A percentile compares a stretch with the other conserved stretches of the same genome.
These are phyloP conservation scores for Magnolia sinica DNA, from an alignment of 164 flowering plant species.

Conservation along the genomic window DNA sequence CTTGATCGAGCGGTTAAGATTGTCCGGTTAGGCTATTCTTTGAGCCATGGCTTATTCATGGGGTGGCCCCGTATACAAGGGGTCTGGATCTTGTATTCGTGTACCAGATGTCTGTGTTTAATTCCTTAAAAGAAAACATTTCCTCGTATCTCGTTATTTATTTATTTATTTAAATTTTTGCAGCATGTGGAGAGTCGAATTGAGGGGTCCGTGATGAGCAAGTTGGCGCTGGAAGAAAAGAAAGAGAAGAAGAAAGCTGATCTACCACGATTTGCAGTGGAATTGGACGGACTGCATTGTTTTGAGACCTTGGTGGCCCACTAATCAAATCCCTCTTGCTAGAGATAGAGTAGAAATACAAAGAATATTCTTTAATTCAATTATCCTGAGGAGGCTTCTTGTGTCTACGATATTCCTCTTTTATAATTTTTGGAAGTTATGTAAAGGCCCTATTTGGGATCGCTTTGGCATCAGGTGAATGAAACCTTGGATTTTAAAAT, in stretches of 20 bases:
- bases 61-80: background rate
- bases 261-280: conserved; percentile 32
- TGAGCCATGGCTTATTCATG: background rate
- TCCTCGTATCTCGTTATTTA: background rate
- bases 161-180: background rate
- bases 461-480: too few relatives aligned
- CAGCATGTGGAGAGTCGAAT: conserved; percentile 14
- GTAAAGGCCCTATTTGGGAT: too few relatives aligned
- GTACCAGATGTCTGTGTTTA: background rate
- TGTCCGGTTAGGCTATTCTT: background rate
- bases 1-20: too few relatives aligned
- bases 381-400: background rate
- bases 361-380: conserved; percentile 1
- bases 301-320: conserved; percentile 36
- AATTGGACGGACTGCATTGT: conserved; percentile 43
- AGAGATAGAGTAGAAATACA: background rate
- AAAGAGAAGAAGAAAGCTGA: conserved; percentile 8
- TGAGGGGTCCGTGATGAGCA: background rate
- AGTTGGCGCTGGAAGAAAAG: background rate
- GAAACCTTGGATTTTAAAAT: too few relatives aligned
- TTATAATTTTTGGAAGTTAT: too few relatives aligned
- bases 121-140: too few relatives aligned
- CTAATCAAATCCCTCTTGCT: background rate
- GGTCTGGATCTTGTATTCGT: background rate
- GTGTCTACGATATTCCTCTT: background rate